Evolutionary conservation across 129 eudicot species (phyloP).

Genomic region (Apium graveolens): DNA sequence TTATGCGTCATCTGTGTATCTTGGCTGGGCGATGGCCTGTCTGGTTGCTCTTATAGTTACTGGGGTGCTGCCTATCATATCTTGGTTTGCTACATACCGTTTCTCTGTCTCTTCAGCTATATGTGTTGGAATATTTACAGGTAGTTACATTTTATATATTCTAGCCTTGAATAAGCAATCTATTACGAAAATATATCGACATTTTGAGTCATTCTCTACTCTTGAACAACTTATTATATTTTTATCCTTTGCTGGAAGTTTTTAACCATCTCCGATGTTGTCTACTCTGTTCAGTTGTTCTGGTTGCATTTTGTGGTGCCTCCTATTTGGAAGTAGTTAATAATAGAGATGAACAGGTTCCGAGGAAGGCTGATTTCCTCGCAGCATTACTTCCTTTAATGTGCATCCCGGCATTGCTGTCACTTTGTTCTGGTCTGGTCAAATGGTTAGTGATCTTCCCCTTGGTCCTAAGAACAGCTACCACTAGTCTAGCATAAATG

Average conservation of each 20-base stretch:
- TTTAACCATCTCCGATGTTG: not conserved
- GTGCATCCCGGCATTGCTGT: constrained; percentile 89
- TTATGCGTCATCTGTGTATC: constrained; percentile 68
- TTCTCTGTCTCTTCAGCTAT: constrained; percentile 82
- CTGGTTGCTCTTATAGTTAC: constrained; percentile 71
- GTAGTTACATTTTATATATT: constrained; percentile 25
- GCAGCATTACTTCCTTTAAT: constrained; percentile 98
- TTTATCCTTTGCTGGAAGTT: not conserved
- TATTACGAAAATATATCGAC: not conserved
- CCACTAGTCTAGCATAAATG: not conserved
- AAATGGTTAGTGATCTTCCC: constrained; percentile 55
- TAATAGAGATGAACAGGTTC: constrained; percentile 56
- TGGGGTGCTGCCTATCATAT: constrained; percentile 85
- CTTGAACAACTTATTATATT: not conserved
- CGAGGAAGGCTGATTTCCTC: constrained; percentile 70
- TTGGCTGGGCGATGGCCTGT: constrained; percentile 99
- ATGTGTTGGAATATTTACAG: constrained; percentile 81
- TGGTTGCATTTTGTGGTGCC: constrained; percentile 90
- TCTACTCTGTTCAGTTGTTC: constrained; percentile 44
- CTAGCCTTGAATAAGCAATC: not conserved
- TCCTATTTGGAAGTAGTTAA: constrained; percentile 75
- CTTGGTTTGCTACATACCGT: constrained; percentile 97
- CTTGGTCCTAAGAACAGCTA: not conserved
- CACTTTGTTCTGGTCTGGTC: constrained; percentile 77
- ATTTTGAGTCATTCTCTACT: not conserved